A percentile compares a stretch with the other conserved stretches of the same genome.
Evolutionary conservation across 2,329 filamentous ascomycete species (phyloP).

Genomic region (Aspergillus novoparasiticus): DNA sequence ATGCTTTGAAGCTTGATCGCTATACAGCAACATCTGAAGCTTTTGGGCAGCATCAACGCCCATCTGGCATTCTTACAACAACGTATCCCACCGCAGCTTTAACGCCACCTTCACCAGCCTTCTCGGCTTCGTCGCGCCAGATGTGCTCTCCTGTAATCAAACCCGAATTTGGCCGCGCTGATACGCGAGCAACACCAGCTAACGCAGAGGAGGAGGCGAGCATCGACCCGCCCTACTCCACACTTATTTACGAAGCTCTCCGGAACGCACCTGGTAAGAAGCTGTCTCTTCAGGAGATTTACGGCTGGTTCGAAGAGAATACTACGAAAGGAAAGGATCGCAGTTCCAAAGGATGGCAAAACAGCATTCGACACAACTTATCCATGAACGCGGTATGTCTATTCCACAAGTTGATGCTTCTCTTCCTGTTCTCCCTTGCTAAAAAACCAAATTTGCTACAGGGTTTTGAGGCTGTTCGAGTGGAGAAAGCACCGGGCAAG

Average conservation of each 20-base stretch:
- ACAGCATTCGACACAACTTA: conserved; percentile 92
- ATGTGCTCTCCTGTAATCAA: conserved; percentile 15
- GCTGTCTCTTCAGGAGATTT: conserved; percentile 83
- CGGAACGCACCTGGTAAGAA: conserved; percentile 65
- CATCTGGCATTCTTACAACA: conserved; percentile 2
- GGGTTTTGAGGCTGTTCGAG: conserved; percentile 58
- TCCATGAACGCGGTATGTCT: conserved; percentile 87
- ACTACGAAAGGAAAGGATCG: conserved; percentile 71
- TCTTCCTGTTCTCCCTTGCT: conserved; percentile 13
- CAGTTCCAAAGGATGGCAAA: conserved; percentile 79
- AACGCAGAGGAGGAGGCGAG: conserved; percentile 33
- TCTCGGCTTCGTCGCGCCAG: conserved; percentile 27
- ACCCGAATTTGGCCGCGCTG: conserved; percentile 21
- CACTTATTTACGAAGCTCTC: conserved; percentile 77
- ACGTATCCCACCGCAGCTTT: conserved; percentile 10
- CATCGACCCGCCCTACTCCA: conserved; percentile 72
- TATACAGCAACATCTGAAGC: conserved; percentile 12
- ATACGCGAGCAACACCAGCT: conserved; percentile 24
- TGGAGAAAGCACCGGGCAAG: conserved; percentile 48
- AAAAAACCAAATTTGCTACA: conserved; percentile 16
- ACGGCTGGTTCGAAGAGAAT: conserved; percentile 83
- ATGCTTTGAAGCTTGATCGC: conserved; percentile 8
- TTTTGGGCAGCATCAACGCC: conserved; percentile 11
- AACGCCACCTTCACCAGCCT: conserved; percentile 24
- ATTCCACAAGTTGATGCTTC: conserved; percentile 11